Conservation (phyloP, 495 filamentous ascomycete genomes). For the Alectoria sarmentosa region DNA sequence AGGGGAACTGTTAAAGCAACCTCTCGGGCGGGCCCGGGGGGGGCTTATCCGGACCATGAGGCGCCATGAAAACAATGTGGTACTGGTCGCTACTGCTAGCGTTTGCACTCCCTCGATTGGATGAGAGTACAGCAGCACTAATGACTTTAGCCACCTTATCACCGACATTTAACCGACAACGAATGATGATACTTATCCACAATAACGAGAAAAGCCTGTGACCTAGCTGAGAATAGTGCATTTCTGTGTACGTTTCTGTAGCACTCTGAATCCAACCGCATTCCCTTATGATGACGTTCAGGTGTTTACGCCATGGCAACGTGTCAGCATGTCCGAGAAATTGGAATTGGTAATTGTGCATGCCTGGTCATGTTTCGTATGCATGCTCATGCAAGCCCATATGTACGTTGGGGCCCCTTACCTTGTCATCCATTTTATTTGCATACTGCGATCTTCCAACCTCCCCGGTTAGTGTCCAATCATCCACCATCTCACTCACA, state of each 20-base stretch:
- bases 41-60: background rate
- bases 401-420: background rate
- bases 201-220: background rate
- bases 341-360: background rate
- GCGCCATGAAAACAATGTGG: too few species aligned
- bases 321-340: background rate
- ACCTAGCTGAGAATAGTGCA: background rate
- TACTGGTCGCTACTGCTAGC: too few species aligned
- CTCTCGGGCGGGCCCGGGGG: background rate
- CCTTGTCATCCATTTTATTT: background rate
- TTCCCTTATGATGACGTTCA: background rate
- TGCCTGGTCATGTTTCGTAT: background rate
- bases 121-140: too few species aligned
- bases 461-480: background rate
- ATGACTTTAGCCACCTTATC: too few species aligned
- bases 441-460: background rate
- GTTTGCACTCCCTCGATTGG: background rate
- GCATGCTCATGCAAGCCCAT: conserved; percentile 1
- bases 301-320: background rate
- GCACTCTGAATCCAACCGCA: background rate
- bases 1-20: background rate
- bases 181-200: background rate
- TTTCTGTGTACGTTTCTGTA: background rate
- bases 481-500: background rate
- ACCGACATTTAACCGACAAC: background rate